Evolutionary conservation across 257 asterid species (phyloP), one percentile per base, ranked within the genome.

Genomic region (Parsonsia alboflavescens): DNA sequence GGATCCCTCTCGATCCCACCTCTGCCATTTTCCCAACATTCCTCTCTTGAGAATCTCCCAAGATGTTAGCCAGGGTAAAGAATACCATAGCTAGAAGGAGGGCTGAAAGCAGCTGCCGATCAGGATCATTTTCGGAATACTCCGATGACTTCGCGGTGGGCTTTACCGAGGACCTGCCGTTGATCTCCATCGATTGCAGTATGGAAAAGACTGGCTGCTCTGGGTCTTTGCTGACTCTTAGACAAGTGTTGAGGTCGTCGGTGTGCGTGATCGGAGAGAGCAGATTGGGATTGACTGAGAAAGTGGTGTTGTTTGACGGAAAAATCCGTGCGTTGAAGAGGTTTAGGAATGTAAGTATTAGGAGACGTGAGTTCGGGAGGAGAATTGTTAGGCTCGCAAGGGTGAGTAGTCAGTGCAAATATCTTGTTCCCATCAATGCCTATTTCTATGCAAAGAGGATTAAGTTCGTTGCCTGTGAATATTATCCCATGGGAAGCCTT

Each of bases 401-500:
- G 48, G 75, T 81, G 36, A 84, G 83, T 58, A 86, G 76, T 39
- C 68, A 76, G 65, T 86, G 85, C 58, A 67, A 79, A 39, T 79
- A 70, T 76, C 82, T 88, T 80, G 90, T 86, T 67, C 88, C 89
- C 56, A 64, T 88, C 8, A 64, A 75, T 56, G 89, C 92, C 54
- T 86, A 82, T 82, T 74, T 88, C n/a, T 86, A 79, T 65, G 78
- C 87, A 1, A 86, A 86, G 86, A 84, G 92, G 86, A 88, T 88
- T 75, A 88, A 88, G 74, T 85, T 88, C 64, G 89, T 80, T 73
- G 88, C 86, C 5, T 81, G 79, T 78, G 81, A 82, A 63, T 86
- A 88, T 64, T 86, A 88, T 76, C 90, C 92, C 61, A 88, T 88
- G 92, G 92, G 92, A 56, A 81, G 85, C 53, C 90, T 88, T 48